phyloP scores from a whole-genome alignment of 1,139 yeast species.

The Kodamaea ohmeri region DNA sequence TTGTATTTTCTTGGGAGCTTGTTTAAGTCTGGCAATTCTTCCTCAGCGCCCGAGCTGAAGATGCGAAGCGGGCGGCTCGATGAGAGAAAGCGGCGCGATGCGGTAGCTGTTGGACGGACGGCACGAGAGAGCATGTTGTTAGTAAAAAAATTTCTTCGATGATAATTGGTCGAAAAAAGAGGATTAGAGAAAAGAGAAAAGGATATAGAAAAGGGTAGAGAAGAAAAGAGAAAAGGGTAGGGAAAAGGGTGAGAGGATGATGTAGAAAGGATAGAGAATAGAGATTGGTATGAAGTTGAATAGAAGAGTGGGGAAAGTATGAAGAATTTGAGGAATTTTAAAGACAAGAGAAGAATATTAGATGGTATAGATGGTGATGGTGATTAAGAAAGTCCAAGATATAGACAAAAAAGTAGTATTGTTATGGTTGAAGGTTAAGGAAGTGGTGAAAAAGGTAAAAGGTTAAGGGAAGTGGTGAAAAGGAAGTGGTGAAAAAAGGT shows the following conservation, averaged over 20 bases:
- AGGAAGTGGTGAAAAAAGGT: no score
- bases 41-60: constrained; percentile 13
- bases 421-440: no score
- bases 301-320: no score
- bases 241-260: constrained; percentile 1
- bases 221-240: constrained; percentile 1
- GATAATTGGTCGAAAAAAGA: constrained; percentile 9
- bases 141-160: constrained; percentile 10
- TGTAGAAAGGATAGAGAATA: not conserved
- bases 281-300: not conserved
- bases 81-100: constrained; percentile 8
- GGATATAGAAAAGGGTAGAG: not conserved
- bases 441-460: no score
- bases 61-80: constrained; percentile 7
- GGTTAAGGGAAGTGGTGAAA: no score
- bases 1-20: constrained; percentile 42
- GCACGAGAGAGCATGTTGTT: constrained; percentile 4
- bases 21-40: constrained; percentile 38
- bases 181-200: not conserved
- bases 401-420: no score
- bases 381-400: no score
- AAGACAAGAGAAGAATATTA: no score
- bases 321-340: no score
- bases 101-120: constrained; percentile 2
- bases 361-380: no score